Percentiles rank a stretch among this genome's conserved stretches.
phyloP scores from a whole-genome alignment of 1,284 basidiomycete genomes.

The Cutaneotrichosporon mucoides region DNA sequence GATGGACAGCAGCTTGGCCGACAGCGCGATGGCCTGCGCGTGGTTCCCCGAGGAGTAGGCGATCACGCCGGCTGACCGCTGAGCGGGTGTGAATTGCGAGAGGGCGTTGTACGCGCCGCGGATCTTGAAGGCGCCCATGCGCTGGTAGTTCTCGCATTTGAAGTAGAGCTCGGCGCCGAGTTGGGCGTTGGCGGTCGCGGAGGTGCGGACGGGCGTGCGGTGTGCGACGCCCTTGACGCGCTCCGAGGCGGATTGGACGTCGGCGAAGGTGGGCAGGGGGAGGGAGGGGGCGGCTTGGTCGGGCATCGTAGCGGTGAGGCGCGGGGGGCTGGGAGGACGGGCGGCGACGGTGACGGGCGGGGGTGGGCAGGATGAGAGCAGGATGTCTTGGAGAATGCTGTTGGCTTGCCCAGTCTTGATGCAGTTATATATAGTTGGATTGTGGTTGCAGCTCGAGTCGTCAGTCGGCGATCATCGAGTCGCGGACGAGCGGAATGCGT shows the following conservation, averaged over 20 bases:
- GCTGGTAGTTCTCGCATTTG: constrained; percentile 96
- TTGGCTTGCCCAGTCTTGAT: no score
- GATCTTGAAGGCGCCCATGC: constrained; percentile 99
- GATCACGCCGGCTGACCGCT: constrained; percentile 93
- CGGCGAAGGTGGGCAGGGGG: constrained; percentile 5
- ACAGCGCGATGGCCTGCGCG: constrained; percentile 94
- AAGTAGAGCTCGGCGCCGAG: constrained; percentile 87
- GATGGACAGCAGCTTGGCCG: constrained; percentile 77
- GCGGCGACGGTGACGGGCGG: no score
- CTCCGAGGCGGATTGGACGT: constrained; percentile 3
- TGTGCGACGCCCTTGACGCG: constrained; percentile 11
- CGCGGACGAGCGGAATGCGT: no score
- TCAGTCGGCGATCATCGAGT: no score
- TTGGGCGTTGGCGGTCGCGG: constrained; percentile 50
- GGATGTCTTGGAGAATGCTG: no score
- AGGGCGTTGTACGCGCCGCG: constrained; percentile 98
- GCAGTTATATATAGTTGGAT: no score
- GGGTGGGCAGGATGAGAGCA: no score
- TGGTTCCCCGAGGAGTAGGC: constrained; percentile 99
- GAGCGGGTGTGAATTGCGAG: constrained; percentile 78
- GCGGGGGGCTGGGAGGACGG: no score
- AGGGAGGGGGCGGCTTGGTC: no score
- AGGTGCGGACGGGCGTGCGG: constrained; percentile 8
- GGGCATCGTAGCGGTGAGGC: no score
- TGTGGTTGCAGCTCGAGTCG: no score